Evolutionary conservation across 805 yeast species (phyloP), one percentile per base, ranked within the genome.

Genomic region (Debaryomyces castellii): DNA sequence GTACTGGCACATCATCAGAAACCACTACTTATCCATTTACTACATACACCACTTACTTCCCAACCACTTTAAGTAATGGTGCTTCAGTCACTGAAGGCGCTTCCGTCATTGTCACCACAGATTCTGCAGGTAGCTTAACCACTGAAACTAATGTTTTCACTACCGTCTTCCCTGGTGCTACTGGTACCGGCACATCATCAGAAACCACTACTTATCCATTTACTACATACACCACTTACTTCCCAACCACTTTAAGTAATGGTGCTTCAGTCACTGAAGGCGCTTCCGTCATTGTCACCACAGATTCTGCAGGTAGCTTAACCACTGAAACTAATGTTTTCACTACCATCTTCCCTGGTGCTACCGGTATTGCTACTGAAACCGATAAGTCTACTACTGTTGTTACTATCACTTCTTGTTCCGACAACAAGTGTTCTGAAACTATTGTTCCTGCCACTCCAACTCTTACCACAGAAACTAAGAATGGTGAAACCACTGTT

Each of bases 331-430:
- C 25, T 23, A 9, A 9, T 9, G 5, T 9, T 23, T n/a, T n/a
- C n/a, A n/a, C n/a, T n/a, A n/a, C n/a, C n/a, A n/a, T n/a, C n/a
- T n/a, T n/a, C n/a, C n/a, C n/a, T n/a, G n/a, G n/a, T n/a, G n/a
- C n/a, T n/a, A n/a, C n/a, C n/a, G n/a, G n/a, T n/a, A 51, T 57
- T 35, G 43, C 44, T 34, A 47, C 53, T 47, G 40, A 47, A 23
- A 59, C 67, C 28, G 60, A 66, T 16, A 46, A 48, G n/a, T n/a
- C n/a, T 3, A 59, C 67, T 25, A 60, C 67, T 16, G 60, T 62
- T 14, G 41, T 67, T 11, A 66, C 71, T 17, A 53, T 65, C 41
- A 68, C 76, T 34, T 64, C 73, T 12, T 71, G 76, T 51, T 45
- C 57, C 5, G 63, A 63, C 43, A 40, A 68, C 55, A 61, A 53